phyloP scores from a whole-genome alignment of 768 basidiomycete genomes.

The Naganishia kalamii region DNA sequence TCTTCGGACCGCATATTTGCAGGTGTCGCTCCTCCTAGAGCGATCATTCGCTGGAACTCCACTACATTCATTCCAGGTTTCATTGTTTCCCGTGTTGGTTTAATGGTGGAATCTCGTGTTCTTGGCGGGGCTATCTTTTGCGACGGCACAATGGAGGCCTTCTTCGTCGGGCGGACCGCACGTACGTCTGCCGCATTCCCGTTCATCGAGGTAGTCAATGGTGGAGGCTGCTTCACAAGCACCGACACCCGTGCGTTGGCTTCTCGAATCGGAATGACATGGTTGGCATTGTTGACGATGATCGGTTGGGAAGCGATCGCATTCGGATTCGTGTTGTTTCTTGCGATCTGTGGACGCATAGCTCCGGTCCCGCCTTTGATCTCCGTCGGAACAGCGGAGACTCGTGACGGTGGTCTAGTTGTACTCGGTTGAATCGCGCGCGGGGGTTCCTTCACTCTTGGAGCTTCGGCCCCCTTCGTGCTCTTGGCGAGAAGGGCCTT shows the following conservation, averaged over 20 bases:
- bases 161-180: constrained; percentile 5
- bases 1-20: constrained; percentile 38
- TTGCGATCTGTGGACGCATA: constrained; percentile 2
- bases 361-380: constrained; percentile 8
- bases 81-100: constrained; percentile 19
- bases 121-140: background rate
- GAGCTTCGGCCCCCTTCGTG: background rate
- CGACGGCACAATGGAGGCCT: constrained; percentile 2
- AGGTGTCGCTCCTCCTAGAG: constrained; percentile 1
- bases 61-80: constrained; percentile 14
- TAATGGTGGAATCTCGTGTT: constrained; percentile 14
- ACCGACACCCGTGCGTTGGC: background rate
- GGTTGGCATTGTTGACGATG: background rate
- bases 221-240: background rate
- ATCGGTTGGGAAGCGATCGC: background rate
- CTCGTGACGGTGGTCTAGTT: background rate
- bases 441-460: background rate
- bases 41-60: constrained; percentile 11
- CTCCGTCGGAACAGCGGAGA: background rate
- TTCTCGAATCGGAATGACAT: background rate
- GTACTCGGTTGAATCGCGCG: background rate
- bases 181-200: constrained; percentile 1
- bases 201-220: constrained; percentile 10
- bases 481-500: background rate
- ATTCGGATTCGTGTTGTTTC: constrained; percentile 8